phyloP scores from a whole-genome alignment of 352 stramenopile species.

The Phytopythium ostracodes region DNA sequence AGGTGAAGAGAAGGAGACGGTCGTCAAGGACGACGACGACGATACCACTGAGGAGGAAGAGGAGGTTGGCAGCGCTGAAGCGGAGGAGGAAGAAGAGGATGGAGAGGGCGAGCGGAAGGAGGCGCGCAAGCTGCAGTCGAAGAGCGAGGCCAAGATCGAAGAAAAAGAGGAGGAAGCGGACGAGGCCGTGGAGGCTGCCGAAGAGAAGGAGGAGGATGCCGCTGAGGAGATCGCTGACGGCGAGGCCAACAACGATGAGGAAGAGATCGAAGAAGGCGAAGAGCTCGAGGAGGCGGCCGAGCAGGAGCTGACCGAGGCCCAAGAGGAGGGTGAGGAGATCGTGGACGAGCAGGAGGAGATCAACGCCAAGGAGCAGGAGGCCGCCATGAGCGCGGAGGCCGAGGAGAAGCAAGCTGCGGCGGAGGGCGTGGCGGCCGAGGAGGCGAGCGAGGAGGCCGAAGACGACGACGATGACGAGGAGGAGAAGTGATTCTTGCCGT shows the following conservation, averaged over 20 bases:
- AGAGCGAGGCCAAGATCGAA: constrained; percentile 5
- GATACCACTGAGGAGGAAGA: constrained; percentile 6
- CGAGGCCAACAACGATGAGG: constrained; percentile 2
- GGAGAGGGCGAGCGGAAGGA: constrained; percentile 7
- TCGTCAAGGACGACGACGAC: constrained; percentile 3
- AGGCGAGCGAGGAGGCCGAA: neutral
- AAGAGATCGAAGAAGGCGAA: constrained; percentile 6
- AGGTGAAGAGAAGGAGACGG: neutral
- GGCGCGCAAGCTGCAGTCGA: neutral
- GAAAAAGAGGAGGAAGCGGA: constrained; percentile 4
- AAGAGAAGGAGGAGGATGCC: constrained; percentile 8
- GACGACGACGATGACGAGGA: constrained; percentile 4
- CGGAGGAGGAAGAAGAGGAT: constrained; percentile 13
- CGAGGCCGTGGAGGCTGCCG: constrained; percentile 5
- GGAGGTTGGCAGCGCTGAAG: constrained; percentile 1
- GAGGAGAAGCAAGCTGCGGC: neutral
- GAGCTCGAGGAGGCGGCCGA: constrained; percentile 4
- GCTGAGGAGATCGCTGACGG: constrained; percentile 7
- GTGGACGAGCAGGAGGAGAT: constrained; percentile 5
- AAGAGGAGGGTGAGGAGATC: constrained; percentile 6
- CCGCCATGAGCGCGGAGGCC: neutral
- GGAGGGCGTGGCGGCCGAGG: constrained; percentile 1
- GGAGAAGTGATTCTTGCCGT: neutral
- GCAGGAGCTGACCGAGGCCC: constrained; percentile 3
- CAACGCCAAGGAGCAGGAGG: constrained; percentile 3